Evolutionary conservation across 352 stramenopile genomes (phyloP).

Genomic region (Phytopythium helicoides): DNA sequence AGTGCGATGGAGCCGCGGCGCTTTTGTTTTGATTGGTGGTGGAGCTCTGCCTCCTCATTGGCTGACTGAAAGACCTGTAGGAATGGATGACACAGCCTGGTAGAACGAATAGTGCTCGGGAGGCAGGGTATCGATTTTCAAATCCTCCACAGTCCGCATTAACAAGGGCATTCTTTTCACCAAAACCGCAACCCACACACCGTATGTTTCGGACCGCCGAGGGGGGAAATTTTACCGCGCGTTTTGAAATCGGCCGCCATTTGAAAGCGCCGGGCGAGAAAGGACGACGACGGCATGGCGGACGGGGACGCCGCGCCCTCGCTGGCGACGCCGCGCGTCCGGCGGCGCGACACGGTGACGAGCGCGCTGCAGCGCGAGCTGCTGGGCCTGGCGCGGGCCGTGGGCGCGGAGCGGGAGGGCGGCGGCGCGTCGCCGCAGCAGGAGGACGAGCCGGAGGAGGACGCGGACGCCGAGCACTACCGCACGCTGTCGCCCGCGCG

Average conservation of each 20-base stretch:
- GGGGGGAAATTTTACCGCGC: background rate
- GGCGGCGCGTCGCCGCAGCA: conserved; percentile 2
- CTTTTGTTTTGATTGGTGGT: too few species aligned
- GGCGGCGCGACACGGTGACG: conserved; percentile 45
- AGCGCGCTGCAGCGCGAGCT: conserved; percentile 68
- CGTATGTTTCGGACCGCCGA: too few species aligned
- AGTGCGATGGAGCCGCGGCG: too few species aligned
- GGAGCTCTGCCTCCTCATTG: too few species aligned
- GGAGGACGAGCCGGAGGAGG: conserved; percentile 14
- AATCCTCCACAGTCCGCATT: too few species aligned
- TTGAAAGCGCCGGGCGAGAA: too few species aligned
- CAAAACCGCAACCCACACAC: too few species aligned
- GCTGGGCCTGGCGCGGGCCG: conserved; percentile 18
- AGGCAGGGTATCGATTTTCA: too few species aligned
- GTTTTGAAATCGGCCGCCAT: background rate
- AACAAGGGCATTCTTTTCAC: too few species aligned
- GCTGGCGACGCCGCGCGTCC: conserved; percentile 25
- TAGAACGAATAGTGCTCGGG: too few species aligned
- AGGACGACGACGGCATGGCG: conserved; percentile 5
- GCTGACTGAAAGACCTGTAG: too few species aligned
- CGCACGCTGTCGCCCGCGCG: conserved; percentile 51
- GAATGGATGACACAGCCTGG: too few species aligned
- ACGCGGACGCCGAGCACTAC: conserved; percentile 7
- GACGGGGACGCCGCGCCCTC: conserved; percentile 22
- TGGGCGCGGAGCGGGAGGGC: background rate